These are phyloP conservation scores for Fistulifera solaris DNA, from an alignment of 108 stramenopile species.

Conservation along the genomic window DNA sequence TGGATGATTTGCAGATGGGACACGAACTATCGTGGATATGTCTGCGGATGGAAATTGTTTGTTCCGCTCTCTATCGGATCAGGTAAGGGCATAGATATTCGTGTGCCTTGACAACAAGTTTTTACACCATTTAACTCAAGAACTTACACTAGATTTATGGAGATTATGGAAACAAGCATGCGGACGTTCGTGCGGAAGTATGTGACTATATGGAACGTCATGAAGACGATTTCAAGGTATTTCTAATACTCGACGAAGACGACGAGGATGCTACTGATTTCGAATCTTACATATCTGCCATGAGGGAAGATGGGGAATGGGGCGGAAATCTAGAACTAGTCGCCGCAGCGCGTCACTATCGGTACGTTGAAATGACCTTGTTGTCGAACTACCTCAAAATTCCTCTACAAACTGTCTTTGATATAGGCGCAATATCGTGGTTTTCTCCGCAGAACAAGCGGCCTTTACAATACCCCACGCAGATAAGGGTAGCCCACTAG, in stretches of 20 bases:
- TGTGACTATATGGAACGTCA: conserved; percentile 59
- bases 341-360: conserved; percentile 60
- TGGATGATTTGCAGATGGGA: conserved; percentile 9
- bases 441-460: conserved; percentile 47
- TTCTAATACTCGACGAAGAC: conserved; percentile 65
- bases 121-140: too few relatives aligned
- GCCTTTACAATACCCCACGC: conserved; percentile 55
- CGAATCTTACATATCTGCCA: conserved; percentile 50
- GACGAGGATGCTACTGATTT: conserved; percentile 60
- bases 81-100: conserved; percentile 8
- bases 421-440: conserved; percentile 53
- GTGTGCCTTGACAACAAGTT: too few relatives aligned
- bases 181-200: conserved; percentile 42
- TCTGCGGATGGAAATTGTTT: conserved; percentile 75
- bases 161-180: conserved; percentile 45
- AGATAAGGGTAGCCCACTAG: conserved; percentile 19
- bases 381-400: neutral
- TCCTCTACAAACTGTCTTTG: neutral
- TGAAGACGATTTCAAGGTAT: conserved; percentile 50
- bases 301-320: conserved; percentile 74
- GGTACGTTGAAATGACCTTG: conserved; percentile 16
- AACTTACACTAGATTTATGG: conserved; percentile 20
- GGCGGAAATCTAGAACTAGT: conserved; percentile 77
- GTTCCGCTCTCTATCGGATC: conserved; percentile 76
- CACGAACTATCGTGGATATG: conserved; percentile 51